Evolutionary conservation across 768 basidiomycete genomes (phyloP).

Genomic region (Boletus rubroflammeus): DNA sequence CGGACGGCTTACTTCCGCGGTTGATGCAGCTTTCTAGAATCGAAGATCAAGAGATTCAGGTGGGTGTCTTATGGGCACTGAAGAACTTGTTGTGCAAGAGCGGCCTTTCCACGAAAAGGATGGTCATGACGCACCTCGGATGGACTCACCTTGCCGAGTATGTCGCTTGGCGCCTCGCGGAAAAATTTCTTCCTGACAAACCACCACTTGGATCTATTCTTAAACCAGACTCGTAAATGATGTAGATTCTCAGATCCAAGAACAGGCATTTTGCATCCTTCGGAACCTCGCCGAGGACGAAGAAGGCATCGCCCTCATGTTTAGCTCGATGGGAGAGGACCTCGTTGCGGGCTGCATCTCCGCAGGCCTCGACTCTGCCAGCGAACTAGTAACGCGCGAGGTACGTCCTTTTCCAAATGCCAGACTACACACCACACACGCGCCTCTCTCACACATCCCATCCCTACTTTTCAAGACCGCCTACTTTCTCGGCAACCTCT

Average conservation of each 20-base stretch:
- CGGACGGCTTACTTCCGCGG: constrained; percentile 62
- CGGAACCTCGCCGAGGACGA: constrained; percentile 66
- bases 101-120: constrained; percentile 52
- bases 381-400: constrained; percentile 54
- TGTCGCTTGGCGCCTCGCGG: constrained; percentile 17
- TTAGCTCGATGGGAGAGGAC: constrained; percentile 48
- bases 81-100: constrained; percentile 79
- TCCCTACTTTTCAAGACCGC: constrained; percentile 43
- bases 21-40: constrained; percentile 56
- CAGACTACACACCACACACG: too few species aligned
- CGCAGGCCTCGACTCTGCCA: constrained; percentile 45
- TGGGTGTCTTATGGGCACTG: constrained; percentile 82
- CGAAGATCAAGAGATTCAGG: constrained; percentile 52
- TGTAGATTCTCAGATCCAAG: constrained; percentile 52
- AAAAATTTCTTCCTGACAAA: not conserved
- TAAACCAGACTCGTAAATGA: constrained; percentile 50
- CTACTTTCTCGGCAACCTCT: constrained; percentile 62
- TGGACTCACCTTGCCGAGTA: constrained; percentile 62
- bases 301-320: constrained; percentile 59
- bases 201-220: not conserved
- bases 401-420: constrained; percentile 27
- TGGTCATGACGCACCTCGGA: constrained; percentile 64
- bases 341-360: constrained; percentile 46
- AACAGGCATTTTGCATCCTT: constrained; percentile 67
- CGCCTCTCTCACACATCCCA: not conserved